Evolutionary conservation across 495 filamentous ascomycete species (phyloP).

Genomic region (Talaromyces trachyspermus): DNA sequence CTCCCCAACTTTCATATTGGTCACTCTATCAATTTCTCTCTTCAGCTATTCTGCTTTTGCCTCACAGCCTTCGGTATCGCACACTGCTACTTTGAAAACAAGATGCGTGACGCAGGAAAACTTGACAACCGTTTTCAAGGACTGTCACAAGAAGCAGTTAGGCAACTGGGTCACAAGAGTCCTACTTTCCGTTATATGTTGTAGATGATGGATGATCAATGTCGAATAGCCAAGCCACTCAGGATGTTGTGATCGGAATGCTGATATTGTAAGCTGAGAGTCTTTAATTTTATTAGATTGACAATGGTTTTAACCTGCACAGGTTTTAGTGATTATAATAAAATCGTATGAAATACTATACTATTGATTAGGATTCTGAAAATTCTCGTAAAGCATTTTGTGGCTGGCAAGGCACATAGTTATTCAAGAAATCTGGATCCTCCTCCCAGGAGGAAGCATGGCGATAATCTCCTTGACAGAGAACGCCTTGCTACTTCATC

Average conservation of each 20-base stretch:
- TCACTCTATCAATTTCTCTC: background rate
- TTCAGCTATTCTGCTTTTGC: background rate
- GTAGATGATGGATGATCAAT: background rate
- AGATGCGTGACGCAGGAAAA: background rate
- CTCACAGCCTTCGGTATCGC: background rate
- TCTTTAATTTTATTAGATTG: background rate
- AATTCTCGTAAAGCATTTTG: background rate
- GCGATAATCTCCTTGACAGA: background rate
- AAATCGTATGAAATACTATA: background rate
- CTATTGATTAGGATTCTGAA: background rate
- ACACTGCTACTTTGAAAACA: background rate
- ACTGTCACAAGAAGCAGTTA: background rate
- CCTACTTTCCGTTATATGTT: background rate
- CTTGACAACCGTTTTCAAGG: background rate
- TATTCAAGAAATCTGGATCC: background rate
- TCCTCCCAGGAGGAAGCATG: background rate
- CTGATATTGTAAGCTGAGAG: background rate
- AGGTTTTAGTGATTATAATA: background rate
- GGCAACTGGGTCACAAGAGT: background rate
- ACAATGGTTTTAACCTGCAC: background rate
- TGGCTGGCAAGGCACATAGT: background rate
- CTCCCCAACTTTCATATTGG: background rate
- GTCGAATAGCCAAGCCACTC: background rate
- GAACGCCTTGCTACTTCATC: background rate
- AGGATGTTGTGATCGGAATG: background rate